Base-by-base conservation (phyloP, 129 eudicot genomes). In the Centella asiatica region DNA sequence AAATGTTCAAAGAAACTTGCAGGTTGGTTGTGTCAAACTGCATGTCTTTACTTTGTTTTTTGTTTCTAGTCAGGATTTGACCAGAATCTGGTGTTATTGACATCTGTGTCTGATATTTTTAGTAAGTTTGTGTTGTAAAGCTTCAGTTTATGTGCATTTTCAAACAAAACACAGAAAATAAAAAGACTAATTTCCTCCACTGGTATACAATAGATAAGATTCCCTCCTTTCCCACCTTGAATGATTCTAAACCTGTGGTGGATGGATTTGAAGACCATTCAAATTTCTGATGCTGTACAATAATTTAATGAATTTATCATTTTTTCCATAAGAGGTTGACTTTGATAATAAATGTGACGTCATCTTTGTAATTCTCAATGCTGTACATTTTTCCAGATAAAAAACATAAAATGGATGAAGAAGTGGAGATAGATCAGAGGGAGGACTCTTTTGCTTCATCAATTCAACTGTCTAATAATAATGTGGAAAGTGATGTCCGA, bases 1-100 rank as follows among this genome's bases (percentile, higher is more conserved):
- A 82, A 81, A 83, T 93, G 80, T 53, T 81, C 83, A n/a, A 49
- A 62, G 63, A 57, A 47, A 25, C 27, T 66, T 31, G 34, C 80
- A 76, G 85, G 89, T 78, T 12, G 39, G 51, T 60, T 66, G 7
- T 40, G 17, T 60, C 58, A 40, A 22, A 23, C 19, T 9, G 0
- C 19, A 17, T 28, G 24, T 40, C 1, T 39, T 29, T 24, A 66
- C 19, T 34, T 27, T 2, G 9, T 4, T 42, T 37, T 34, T 70
- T 27, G 15, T 47, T 23, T 13, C 24, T 17, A 3, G 25, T 5
- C 40, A 14, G 26, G 18, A 22, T 49, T 32, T 33, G 47, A 46
- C 32, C 24, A n/a, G 62, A 17, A 31, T 31, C 20, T 12, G 8
- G 6, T 13, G 14, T 48, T 22, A 36, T 36, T 48, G 24, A n/a